These are phyloP conservation scores for Musa acuminata DNA, from an alignment of 176 grass and related monocot genomes.

Conservation along the genomic window DNA sequence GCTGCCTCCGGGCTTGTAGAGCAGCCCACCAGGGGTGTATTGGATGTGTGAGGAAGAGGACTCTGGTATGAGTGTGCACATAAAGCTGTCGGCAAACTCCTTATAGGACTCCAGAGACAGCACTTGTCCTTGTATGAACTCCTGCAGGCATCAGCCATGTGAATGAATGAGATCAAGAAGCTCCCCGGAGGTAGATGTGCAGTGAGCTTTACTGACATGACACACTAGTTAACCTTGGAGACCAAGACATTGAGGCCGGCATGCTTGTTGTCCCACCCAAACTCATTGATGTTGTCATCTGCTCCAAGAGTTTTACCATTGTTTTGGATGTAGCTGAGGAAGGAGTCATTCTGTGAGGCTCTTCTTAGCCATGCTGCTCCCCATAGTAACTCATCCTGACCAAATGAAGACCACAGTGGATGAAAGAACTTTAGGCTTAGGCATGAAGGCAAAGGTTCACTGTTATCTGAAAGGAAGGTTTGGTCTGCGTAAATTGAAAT, in stretches of 20 bases:
- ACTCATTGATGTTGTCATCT: constrained; percentile 78
- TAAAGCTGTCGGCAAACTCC: constrained; percentile 67
- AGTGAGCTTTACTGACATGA: neutral
- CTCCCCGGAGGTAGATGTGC: no score
- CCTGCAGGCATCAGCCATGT: constrained; percentile 23
- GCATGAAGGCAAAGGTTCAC: no score
- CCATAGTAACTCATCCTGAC: constrained; percentile 92
- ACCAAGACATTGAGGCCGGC: constrained; percentile 80
- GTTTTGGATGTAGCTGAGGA: constrained; percentile 75
- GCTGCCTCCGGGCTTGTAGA: constrained; percentile 92
- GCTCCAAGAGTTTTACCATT: constrained; percentile 85
- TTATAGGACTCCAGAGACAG: constrained; percentile 76
- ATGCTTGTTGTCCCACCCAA: constrained; percentile 99
- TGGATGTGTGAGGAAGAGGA: constrained; percentile 69
- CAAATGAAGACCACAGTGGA: no score
- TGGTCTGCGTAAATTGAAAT: no score
- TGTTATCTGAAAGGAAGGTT: no score
- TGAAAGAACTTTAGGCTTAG: no score
- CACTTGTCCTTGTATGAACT: constrained; percentile 69
- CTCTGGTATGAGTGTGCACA: constrained; percentile 84
- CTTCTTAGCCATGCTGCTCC: constrained; percentile 79
- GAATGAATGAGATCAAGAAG: no score
- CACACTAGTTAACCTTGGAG: constrained; percentile 42
- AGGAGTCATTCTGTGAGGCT: constrained; percentile 53
- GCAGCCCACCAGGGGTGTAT: constrained; percentile 73